Evolutionary conservation across 495 filamentous ascomycete species (phyloP), one percentile per base, ranked within the genome.

Genomic region (Aspergillus panamensis): DNA sequence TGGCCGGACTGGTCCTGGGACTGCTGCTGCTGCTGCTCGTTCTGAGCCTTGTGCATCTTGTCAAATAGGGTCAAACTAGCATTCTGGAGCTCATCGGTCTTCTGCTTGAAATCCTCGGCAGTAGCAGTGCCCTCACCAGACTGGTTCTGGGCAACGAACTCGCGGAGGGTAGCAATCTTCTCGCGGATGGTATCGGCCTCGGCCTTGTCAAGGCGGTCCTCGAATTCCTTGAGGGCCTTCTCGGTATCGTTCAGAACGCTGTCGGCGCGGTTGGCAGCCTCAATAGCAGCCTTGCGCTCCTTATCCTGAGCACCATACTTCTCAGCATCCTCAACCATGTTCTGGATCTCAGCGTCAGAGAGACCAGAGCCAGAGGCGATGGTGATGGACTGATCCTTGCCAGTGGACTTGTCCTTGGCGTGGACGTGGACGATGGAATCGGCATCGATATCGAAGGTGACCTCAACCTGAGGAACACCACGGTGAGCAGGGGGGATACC

Each of bases 311-410:
- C 94, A 62, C 87, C 91, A 75, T 95, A 97, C 78, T 91, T 91
- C 86, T 97, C 94, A 48, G 94, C 92, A 69, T 97, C 94, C 62
- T 94, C 82, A 69, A 98, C 93, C 94, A 98, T 98, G 68, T 80
- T 82, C 78, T 96, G 83, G 67, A 98, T 98, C 80, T 98, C 94
- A 29, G 82, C 72, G 49, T 98, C 91, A 37, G 90, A 96, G 50
- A 98, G 90, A 87, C 94, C 94, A 55, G 94, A 98, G 72, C 94
- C 94, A 51, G 95, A 97, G 59, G 94, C 93, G 71, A 96, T 96
- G 71, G 93, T 97, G 80, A 98, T 97, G 55, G 92, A 96, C 83
- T 98, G 94, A 70, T 98, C 94, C 86, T 97, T 97, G 85, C 90
- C 90, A 75, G 94, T 97, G 62, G 91, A 91, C 85, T 98, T 97